Evolutionary conservation across 1,284 basidiomycete genomes (phyloP), one percentile per base, ranked within the genome.

Genomic region (Ganoderma boninense): DNA sequence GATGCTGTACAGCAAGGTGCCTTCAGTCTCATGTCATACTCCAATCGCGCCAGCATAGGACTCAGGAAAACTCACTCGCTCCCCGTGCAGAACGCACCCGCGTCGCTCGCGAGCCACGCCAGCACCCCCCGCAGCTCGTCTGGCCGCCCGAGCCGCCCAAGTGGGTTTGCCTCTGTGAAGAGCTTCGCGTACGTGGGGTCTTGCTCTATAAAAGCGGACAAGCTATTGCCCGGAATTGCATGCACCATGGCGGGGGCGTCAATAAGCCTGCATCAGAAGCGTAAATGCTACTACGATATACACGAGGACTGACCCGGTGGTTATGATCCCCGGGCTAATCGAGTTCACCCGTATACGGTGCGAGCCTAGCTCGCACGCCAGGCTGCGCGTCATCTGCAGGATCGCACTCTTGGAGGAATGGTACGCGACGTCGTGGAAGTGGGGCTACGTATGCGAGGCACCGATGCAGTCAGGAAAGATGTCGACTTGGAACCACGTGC

Each of bases 331-430:
- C 0, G 92, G 92, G 6, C 91, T 93, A 62, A 94, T 83, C 11
- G 89, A 84, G 78, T 94, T 94, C 68, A 95, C 92, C 3, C 93
- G 84, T 69, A 96, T 95, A 1, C 86, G 81, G 76, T 89, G 83
- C 14, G 80, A 83, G 4, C 92, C 93, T 64, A 95, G 88, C 79
- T 96, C 95, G 78, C 92, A 93, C 0, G 95, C 95, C 86, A 95
- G 88, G 81, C 92, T 95, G 71, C 93, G 87, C 18, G 85, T 89
- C 89, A 95, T 92, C 81, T 95, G 94, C 46, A 94, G 80, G 6
- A 96, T 91, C 0, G 90, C 94, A 1, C 91, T 89, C 82, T 96
- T 96, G 80, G 91, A 92, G 57, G 89, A 86, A 79, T 95, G 94
- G 82, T 95, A 95, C n/a, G 92, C 88, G 44, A 90, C 86, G 20